Percentiles rank a stretch among this genome's conserved stretches.
phyloP scores from a whole-genome alignment of 345 rosid species.

The Syzygium aqueum region DNA sequence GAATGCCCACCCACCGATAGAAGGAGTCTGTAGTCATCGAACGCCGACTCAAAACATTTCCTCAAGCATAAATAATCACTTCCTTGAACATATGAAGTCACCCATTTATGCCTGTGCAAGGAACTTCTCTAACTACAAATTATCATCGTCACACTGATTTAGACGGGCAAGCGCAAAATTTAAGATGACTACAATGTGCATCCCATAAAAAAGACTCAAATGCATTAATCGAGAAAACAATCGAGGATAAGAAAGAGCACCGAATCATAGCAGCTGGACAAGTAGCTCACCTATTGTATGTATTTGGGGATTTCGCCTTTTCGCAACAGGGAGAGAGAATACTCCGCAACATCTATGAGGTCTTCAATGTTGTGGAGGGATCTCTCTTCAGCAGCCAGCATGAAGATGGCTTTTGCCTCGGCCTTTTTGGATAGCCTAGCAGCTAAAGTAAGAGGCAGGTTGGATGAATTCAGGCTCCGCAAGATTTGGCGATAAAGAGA shows the following conservation, averaged over 20 bases:
- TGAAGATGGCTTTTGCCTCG: slow-evolving; percentile 35
- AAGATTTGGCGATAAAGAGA: slow-evolving; percentile 36
- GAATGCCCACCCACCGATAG: not conserved
- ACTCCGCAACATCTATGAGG: slow-evolving; percentile 30
- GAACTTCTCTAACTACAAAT: not conserved
- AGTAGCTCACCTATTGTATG: slow-evolving; percentile 10
- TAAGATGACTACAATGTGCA: not conserved
- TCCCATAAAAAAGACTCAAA: not conserved
- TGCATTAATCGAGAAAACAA: not conserved
- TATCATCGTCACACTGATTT: not conserved
- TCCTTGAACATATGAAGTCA: not conserved
- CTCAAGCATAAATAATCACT: not conserved
- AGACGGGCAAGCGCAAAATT: not conserved
- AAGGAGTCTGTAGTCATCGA: not conserved
- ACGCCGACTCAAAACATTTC: not conserved
- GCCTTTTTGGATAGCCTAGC: slow-evolving; percentile 45
- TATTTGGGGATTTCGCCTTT: slow-evolving; percentile 35
- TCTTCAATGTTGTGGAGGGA: slow-evolving; percentile 36
- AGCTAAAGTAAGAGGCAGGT: slow-evolving; percentile 29
- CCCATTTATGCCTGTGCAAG: not conserved
- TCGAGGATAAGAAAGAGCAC: not conserved
- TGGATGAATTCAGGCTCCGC: slow-evolving; percentile 36
- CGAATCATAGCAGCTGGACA: not conserved
- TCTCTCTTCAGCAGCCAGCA: slow-evolving; percentile 31
- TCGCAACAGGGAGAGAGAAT: slow-evolving; percentile 26